Percentiles rank a stretch among this genome's conserved stretches.
These are phyloP conservation scores for Setomelanomma holmii DNA, from an alignment of 2,329 filamentous ascomycete genomes.

Conservation along the genomic window DNA sequence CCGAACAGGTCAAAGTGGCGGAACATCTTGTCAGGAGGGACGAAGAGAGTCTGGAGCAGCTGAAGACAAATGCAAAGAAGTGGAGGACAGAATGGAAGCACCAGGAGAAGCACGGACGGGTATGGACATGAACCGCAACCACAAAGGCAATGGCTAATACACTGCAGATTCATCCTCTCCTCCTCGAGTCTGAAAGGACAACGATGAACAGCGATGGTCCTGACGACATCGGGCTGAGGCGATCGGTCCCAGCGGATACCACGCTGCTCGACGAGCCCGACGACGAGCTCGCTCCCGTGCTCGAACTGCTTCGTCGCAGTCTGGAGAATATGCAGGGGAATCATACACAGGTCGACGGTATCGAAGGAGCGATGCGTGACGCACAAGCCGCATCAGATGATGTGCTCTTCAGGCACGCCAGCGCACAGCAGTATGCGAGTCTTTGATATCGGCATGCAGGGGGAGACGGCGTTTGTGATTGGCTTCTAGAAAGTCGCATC, in stretches of 20 bases:
- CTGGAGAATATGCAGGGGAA: slow-evolving; percentile 50
- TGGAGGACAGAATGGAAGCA: slow-evolving; percentile 42
- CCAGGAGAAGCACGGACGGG: slow-evolving; percentile 39
- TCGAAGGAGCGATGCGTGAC: slow-evolving; percentile 37
- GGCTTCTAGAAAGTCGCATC: slow-evolving; percentile 23
- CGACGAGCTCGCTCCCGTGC: slow-evolving; percentile 40
- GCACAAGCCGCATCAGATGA: slow-evolving; percentile 45
- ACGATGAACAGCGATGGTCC: slow-evolving; percentile 32
- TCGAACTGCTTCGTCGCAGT: slow-evolving; percentile 48
- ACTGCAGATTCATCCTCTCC: slow-evolving; percentile 43
- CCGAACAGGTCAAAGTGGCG: slow-evolving; percentile 64
- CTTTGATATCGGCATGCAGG: slow-evolving; percentile 42
- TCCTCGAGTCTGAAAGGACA: slow-evolving; percentile 25
- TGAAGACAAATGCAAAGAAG: slow-evolving; percentile 38
- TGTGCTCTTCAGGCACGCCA: slow-evolving; percentile 42
- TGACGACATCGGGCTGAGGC: slow-evolving; percentile 41
- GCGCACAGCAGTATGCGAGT: slow-evolving; percentile 39
- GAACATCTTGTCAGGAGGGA: slow-evolving; percentile 49
- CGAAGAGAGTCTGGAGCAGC: slow-evolving; percentile 33
- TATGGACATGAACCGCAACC: slow-evolving; percentile 16
- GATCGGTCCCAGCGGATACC: slow-evolving; percentile 19
- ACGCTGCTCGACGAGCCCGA: slow-evolving; percentile 38
- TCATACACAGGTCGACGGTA: slow-evolving; percentile 44
- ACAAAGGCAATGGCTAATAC: slow-evolving; percentile 22
- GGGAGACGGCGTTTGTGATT: slow-evolving; percentile 6